phyloP scores from a whole-genome alignment of 164 flowering plant genomes.

The Macadamia tetraphylla region DNA sequence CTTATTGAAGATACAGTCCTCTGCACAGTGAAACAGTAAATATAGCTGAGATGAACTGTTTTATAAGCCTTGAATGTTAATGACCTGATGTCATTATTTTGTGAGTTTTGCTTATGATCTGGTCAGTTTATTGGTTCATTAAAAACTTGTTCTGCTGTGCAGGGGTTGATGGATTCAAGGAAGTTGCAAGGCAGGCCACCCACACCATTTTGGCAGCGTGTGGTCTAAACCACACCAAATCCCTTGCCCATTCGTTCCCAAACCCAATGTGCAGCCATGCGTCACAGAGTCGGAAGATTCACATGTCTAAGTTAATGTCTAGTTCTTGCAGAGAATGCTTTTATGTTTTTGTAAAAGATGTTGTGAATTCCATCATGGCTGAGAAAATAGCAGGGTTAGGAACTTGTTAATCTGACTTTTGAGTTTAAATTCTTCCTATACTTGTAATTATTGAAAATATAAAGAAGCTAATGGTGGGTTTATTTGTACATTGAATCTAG shows the following conservation, averaged over 20 bases:
- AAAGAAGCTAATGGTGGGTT: too few relatives aligned
- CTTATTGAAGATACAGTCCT: too few relatives aligned
- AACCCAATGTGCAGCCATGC: constrained; percentile 39
- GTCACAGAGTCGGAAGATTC: constrained; percentile 15
- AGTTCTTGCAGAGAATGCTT: constrained; percentile 67
- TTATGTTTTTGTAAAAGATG: constrained; percentile 46
- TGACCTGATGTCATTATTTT: too few relatives aligned
- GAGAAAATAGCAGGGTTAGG: constrained; percentile 18
- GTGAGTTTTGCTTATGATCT: too few relatives aligned
- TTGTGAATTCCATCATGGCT: constrained; percentile 35
- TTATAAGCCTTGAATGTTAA: too few relatives aligned
- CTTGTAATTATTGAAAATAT: too few relatives aligned
- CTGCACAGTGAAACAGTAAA: too few relatives aligned
- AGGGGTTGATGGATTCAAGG: constrained; percentile 55
- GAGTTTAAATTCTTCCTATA: too few relatives aligned
- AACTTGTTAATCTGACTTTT: too few relatives aligned
- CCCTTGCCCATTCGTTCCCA: constrained; percentile 21
- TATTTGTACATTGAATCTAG: too few relatives aligned
- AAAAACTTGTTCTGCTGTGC: constrained; percentile 17
- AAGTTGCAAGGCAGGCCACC: constrained; percentile 56
- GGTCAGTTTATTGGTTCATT: background rate
- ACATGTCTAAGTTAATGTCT: constrained; percentile 44
- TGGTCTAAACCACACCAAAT: constrained; percentile 50
- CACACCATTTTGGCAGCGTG: constrained; percentile 69
- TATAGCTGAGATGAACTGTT: too few relatives aligned